Evolutionary conservation across 108 stramenopile species (phyloP).

Genomic region (Cyclotella choctawhatcheeana): DNA sequence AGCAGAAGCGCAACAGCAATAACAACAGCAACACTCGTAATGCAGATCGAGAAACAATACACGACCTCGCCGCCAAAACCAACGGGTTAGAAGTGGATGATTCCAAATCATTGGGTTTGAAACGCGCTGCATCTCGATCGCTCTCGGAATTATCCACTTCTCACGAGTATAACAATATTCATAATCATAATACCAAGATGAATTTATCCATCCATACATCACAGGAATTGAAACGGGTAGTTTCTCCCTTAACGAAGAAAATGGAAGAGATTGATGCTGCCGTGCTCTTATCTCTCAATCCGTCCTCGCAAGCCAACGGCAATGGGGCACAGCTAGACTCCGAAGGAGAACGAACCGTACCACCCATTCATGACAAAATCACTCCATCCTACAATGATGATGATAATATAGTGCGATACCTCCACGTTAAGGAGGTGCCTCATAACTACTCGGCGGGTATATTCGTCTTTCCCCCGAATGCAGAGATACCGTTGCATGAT

Average conservation of each 20-base stretch:
- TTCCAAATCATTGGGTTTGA: background rate
- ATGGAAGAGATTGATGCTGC: slow-evolving; percentile 61
- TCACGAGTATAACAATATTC: too few relatives aligned
- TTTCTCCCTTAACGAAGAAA: slow-evolving; percentile 46
- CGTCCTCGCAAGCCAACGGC: slow-evolving; percentile 17
- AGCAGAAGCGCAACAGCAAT: background rate
- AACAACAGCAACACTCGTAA: too few relatives aligned
- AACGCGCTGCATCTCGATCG: slow-evolving; percentile 1
- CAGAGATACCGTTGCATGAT: slow-evolving; percentile 93
- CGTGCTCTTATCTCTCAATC: slow-evolving; percentile 55
- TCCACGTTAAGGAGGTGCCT: slow-evolving; percentile 81
- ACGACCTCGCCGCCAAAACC: slow-evolving; percentile 4
- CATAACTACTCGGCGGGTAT: slow-evolving; percentile 85
- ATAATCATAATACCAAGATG: too few relatives aligned
- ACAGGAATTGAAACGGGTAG: slow-evolving; percentile 20
- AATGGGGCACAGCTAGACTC: slow-evolving; percentile 27
- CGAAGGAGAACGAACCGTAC: slow-evolving; percentile 38
- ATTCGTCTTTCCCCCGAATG: slow-evolving; percentile 92
- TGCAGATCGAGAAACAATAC: background rate
- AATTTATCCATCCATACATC: slow-evolving; percentile 30
- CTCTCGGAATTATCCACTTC: background rate
- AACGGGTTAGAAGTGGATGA: background rate
- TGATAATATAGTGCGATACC: slow-evolving; percentile 60
- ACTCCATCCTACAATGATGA: slow-evolving; percentile 33
- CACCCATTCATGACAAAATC: slow-evolving; percentile 67